Evolutionary conservation across 116 monocot genomes (phyloP), one percentile per base, ranked within the genome.

Genomic region (Dioscorea cayenensis): DNA sequence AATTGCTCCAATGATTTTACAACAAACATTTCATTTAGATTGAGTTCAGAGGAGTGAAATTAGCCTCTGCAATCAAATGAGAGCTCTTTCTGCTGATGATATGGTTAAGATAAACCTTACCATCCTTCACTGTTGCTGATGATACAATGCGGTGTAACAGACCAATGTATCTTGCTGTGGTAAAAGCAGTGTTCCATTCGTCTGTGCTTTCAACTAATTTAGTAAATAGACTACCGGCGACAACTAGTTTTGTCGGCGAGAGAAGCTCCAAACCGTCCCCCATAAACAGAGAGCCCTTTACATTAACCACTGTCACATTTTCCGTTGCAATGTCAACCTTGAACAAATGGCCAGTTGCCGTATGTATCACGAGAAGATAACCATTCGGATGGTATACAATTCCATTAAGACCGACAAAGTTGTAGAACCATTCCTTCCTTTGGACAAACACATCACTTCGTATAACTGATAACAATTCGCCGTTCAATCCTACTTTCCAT

Each of bases 311-410:
- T 6, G 37, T 71, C 37, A 84, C 90, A 22, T 70, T 82, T 67
- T 88, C 88, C 0, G 51, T 87, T 27, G 28, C 7, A 0, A 68
- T 23, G 49, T 86, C 70, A n/a, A 92, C 72, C 74, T 84, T 92
- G 76, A 92, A 92, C 18, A 96, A 90, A 52, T 64, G 17, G 29
- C 95, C 96, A 14, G 74, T 76, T 23, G 73, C 70, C 3, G 92
- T 96, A 80, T 96, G 96, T 59, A 92, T 73, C 52, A 90, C 90
- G 3, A 96, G 88, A 28, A 96, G 92, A 69, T 80, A 96, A 49
- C 92, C 92, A 51, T 84, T 74, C 4, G 85, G 90, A 72, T 96
- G 90, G 86, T 84, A 79, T 5, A 92, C 82, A 1, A 96, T 92
- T 9, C 96, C 96, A 66, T 96, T 96, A 36, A 96, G 87, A 3